These are phyloP conservation scores for Knufia fluminis DNA, from an alignment of 2,329 filamentous ascomycete species.

Conservation along the genomic window DNA sequence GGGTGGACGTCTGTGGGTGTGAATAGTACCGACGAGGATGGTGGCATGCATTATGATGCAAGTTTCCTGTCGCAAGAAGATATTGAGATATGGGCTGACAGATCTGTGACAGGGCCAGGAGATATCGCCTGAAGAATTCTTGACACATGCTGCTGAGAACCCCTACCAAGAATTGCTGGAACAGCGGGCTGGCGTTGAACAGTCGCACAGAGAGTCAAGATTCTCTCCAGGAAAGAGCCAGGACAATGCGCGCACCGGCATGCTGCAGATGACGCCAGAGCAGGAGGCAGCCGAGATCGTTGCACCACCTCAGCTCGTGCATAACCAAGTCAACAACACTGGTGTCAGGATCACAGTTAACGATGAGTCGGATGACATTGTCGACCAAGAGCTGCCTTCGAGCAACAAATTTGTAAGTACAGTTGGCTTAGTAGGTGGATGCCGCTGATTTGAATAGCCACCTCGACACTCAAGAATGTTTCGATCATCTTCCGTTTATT, in stretches of 20 bases:
- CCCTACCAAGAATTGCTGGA: slow-evolving; percentile 5
- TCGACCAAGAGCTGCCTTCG: not conserved
- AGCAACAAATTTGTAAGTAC: slow-evolving; percentile 6
- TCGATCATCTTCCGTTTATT: slow-evolving; percentile 8
- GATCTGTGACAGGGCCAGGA: slow-evolving; percentile 1
- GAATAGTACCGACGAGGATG: not conserved
- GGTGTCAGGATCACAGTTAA: slow-evolving; percentile 1
- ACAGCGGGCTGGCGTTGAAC: not conserved
- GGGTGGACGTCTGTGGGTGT: slow-evolving; percentile 3
- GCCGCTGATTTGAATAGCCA: not conserved
- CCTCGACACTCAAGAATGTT: slow-evolving; percentile 9
- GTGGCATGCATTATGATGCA: not conserved
- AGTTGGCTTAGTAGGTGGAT: not conserved
- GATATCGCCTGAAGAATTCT: slow-evolving; percentile 1
- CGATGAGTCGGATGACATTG: slow-evolving; percentile 3
- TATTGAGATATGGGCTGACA: not conserved
- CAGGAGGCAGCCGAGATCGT: not conserved
- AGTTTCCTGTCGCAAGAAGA: not conserved
- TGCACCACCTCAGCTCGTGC: not conserved
- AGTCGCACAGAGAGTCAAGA: not conserved
- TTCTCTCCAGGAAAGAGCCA: not conserved
- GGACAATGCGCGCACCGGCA: not conserved
- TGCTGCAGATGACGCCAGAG: not conserved
- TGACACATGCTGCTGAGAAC: not conserved
- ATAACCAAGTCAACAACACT: not conserved